A percentile compares a stretch with the other conserved stretches of the same genome.
Conservation (phyloP, 2,329 filamentous ascomycete species). For the Ilyonectria robusta region DNA sequence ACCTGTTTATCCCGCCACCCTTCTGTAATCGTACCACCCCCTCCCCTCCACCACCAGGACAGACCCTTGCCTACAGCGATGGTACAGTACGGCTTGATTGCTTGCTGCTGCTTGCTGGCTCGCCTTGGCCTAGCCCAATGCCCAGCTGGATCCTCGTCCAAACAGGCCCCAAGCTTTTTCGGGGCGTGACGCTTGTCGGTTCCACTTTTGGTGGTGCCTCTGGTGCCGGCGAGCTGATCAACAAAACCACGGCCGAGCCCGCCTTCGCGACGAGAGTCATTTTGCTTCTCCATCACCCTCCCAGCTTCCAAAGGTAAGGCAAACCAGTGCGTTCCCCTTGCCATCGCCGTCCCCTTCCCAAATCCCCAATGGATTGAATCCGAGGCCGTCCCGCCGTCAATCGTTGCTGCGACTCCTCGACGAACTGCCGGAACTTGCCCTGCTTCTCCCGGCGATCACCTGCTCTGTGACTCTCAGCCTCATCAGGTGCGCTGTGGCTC, state of each 20-base stretch:
- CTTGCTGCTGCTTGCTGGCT: slow-evolving; percentile 22
- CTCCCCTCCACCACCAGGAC: slow-evolving; percentile 8
- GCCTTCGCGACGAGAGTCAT: slow-evolving; percentile 44
- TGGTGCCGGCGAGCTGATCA: slow-evolving; percentile 47
- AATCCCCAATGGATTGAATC: slow-evolving; percentile 8
- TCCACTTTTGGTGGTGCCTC: slow-evolving; percentile 47
- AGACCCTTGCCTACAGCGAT: slow-evolving; percentile 14
- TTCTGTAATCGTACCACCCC: slow-evolving; percentile 8
- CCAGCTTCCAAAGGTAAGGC: slow-evolving; percentile 48
- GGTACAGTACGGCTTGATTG: slow-evolving; percentile 21
- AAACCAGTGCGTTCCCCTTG: slow-evolving; percentile 14
- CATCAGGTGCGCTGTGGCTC: neutral
- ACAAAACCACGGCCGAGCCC: slow-evolving; percentile 50
- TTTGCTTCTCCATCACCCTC: slow-evolving; percentile 51
- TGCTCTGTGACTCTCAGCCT: neutral
- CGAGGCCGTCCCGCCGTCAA: slow-evolving; percentile 4
- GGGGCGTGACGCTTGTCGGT: slow-evolving; percentile 45
- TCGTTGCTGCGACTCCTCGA: slow-evolving; percentile 10
- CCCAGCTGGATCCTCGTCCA: slow-evolving; percentile 24
- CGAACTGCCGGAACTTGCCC: neutral
- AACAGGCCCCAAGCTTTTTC: slow-evolving; percentile 38
- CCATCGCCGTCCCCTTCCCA: slow-evolving; percentile 7
- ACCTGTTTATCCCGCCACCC: slow-evolving; percentile 31
- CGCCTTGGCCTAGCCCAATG: slow-evolving; percentile 29
- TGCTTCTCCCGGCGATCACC: slow-evolving; percentile 1